Percentiles rank a stretch among this genome's conserved stretches.
Conservation (phyloP, 108 stramenopile genomes). For the Nitzschia sp. region DNA sequence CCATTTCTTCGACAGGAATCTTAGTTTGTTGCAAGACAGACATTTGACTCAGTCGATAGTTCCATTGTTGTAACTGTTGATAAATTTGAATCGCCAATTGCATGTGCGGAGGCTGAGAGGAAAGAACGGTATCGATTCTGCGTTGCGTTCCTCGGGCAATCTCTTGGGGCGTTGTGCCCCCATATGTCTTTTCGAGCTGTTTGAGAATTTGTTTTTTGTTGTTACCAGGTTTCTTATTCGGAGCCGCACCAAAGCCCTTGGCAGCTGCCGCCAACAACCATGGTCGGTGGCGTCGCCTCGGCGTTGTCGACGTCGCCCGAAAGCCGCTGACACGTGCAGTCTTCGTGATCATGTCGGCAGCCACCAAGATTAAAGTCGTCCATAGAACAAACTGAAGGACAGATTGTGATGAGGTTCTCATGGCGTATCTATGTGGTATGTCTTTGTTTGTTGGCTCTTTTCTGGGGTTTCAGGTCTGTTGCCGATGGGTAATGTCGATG, state of each 20-base stretch:
- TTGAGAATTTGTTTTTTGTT: slow-evolving; percentile 1
- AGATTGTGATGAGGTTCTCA: too few species aligned
- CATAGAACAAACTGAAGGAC: too few species aligned
- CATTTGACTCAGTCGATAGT: slow-evolving; percentile 40
- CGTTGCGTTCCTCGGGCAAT: slow-evolving; percentile 60
- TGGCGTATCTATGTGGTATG: too few species aligned
- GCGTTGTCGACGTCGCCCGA: too few species aligned
- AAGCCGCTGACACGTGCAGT: too few species aligned
- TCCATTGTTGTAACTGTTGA: slow-evolving; percentile 50
- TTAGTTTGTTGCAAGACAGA: slow-evolving; percentile 41
- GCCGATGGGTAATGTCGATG: too few species aligned
- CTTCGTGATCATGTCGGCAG: too few species aligned
- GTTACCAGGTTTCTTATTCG: not conserved
- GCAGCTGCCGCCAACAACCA: too few species aligned
- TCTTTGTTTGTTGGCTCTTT: too few species aligned
- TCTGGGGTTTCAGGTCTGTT: too few species aligned
- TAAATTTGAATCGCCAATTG: slow-evolving; percentile 55
- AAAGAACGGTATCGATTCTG: slow-evolving; percentile 44
- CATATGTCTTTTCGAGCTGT: slow-evolving; percentile 42
- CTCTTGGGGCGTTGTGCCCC: slow-evolving; percentile 42
- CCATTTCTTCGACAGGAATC: slow-evolving; percentile 50
- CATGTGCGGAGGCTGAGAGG: slow-evolving; percentile 47
- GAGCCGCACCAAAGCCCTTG: slow-evolving; percentile 3
- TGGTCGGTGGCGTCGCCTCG: too few species aligned
- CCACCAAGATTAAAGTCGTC: too few species aligned